Evolutionary conservation across 2,329 filamentous ascomycete species (phyloP).

Genomic region (Colletotrichum musicola): DNA sequence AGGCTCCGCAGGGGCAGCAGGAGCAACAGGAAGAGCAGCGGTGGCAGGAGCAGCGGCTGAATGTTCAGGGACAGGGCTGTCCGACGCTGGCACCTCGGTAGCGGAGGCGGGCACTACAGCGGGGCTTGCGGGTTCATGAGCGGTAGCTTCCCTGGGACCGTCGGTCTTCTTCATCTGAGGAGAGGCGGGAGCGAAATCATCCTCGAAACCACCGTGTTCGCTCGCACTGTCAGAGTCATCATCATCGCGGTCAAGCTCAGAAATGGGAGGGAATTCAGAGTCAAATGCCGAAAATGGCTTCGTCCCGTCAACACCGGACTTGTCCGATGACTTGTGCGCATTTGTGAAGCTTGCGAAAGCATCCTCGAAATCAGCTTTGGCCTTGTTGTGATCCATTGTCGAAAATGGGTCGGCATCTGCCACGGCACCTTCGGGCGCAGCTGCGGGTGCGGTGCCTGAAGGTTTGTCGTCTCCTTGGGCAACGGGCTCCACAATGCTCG

Average conservation of each 20-base stretch:
- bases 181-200: conserved; percentile 84
- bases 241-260: conserved; percentile 79
- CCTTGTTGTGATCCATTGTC: conserved; percentile 67
- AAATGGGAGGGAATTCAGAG: conserved; percentile 92
- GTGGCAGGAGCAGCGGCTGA: conserved; percentile 38
- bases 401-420: conserved; percentile 63
- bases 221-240: conserved; percentile 82
- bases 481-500: conserved; percentile 47
- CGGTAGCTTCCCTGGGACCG: conserved; percentile 37
- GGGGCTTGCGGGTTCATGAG: conserved; percentile 45
- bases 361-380: conserved; percentile 86
- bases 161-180: conserved; percentile 53
- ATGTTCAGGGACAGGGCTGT: conserved; percentile 18
- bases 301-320: conserved; percentile 54
- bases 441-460: conserved; percentile 23
- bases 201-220: conserved; percentile 88
- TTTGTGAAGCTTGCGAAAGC: conserved; percentile 83
- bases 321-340: conserved; percentile 63
- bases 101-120: conserved; percentile 43
- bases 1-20: conserved; percentile 9
- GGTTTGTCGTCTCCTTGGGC: conserved; percentile 44
- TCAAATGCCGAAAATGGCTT: conserved; percentile 69
- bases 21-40: conserved; percentile 39
- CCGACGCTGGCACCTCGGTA: background rate
- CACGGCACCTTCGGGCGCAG: conserved; percentile 19